These are phyloP conservation scores for Sechiopsis laciniata DNA, from an alignment of 306 rosid genomes.

Conservation along the genomic window DNA sequence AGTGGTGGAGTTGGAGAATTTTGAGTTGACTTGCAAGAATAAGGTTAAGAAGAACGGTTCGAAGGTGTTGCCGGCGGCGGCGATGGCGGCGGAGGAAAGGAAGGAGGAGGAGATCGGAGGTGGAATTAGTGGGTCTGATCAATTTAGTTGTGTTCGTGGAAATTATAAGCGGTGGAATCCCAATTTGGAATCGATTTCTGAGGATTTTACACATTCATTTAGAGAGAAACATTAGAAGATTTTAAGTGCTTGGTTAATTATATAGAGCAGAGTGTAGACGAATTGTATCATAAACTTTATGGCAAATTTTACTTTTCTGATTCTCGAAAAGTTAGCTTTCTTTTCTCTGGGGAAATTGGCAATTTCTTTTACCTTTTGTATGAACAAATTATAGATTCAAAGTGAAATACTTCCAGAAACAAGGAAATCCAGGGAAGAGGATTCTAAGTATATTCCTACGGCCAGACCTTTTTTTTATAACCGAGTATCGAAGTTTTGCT, in stretches of 20 bases:
- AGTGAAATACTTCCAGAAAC: background rate
- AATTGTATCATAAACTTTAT: constrained; percentile 8
- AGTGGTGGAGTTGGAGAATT: constrained; percentile 35
- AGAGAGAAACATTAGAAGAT: constrained; percentile 4
- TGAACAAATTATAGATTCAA: background rate
- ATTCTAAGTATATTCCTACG: background rate
- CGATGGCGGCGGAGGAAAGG: background rate
- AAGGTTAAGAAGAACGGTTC: constrained; percentile 25
- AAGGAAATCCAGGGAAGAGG: background rate
- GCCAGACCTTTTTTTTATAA: too few species aligned
- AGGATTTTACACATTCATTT: constrained; percentile 17
- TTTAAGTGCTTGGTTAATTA: background rate
- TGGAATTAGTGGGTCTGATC: constrained; percentile 4
- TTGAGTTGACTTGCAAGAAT: constrained; percentile 25
- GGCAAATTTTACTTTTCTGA: background rate
- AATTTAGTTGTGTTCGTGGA: background rate
- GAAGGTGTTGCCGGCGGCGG: constrained; percentile 36
- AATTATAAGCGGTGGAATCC: constrained; percentile 50
- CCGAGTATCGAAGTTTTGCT: too few species aligned
- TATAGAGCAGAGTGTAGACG: background rate
- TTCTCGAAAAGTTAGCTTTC: background rate
- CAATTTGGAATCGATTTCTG: constrained; percentile 44
- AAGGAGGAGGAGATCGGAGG: constrained; percentile 2
- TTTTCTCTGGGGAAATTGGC: background rate
- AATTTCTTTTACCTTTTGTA: background rate